These are phyloP conservation scores for Cryptococcus floricola DNA, from an alignment of 1,284 basidiomycete genomes.

Conservation along the genomic window DNA sequence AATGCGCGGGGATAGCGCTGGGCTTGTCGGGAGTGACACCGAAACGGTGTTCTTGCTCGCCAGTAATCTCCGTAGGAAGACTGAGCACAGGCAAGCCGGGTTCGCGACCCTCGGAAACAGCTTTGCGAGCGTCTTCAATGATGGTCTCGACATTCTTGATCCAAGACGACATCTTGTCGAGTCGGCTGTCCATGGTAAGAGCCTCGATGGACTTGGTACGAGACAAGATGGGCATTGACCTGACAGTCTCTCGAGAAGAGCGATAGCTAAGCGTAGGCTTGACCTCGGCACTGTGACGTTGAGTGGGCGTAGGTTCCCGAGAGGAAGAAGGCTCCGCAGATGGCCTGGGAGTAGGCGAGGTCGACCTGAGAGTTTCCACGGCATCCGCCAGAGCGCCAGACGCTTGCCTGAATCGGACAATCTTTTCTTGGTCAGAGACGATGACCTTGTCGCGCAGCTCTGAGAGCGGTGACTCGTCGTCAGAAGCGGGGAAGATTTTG, in stretches of 20 bases:
- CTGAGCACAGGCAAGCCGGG: conserved; percentile 24
- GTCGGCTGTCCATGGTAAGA: conserved; percentile 29
- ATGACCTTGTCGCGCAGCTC: conserved; percentile 28
- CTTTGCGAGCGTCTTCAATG: conserved; percentile 44
- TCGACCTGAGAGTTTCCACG: conserved; percentile 9
- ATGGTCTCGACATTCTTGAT: conserved; percentile 45
- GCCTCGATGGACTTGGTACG: conserved; percentile 18
- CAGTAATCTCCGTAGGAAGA: conserved; percentile 10
- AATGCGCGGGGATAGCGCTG: conserved; percentile 22
- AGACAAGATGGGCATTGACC: not conserved
- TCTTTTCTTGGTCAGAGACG: conserved; percentile 8
- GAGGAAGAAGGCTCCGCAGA: not conserved
- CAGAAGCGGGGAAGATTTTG: conserved; percentile 18
- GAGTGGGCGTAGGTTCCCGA: not conserved
- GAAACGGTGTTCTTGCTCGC: conserved; percentile 15
- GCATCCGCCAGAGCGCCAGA: conserved; percentile 13
- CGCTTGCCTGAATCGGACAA: conserved; percentile 22
- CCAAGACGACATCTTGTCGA: conserved; percentile 43
- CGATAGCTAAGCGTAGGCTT: not conserved
- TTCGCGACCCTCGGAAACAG: conserved; percentile 39
- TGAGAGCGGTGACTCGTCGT: conserved; percentile 19
- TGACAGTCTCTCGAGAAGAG: not conserved
- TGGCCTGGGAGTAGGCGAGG: not conserved
- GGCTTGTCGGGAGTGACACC: conserved; percentile 30
- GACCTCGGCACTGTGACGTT: not conserved